Percentiles rank a stretch among this genome's conserved stretches.
phyloP scores from a whole-genome alignment of 306 rosid species.

The Rubus parviflorus region DNA sequence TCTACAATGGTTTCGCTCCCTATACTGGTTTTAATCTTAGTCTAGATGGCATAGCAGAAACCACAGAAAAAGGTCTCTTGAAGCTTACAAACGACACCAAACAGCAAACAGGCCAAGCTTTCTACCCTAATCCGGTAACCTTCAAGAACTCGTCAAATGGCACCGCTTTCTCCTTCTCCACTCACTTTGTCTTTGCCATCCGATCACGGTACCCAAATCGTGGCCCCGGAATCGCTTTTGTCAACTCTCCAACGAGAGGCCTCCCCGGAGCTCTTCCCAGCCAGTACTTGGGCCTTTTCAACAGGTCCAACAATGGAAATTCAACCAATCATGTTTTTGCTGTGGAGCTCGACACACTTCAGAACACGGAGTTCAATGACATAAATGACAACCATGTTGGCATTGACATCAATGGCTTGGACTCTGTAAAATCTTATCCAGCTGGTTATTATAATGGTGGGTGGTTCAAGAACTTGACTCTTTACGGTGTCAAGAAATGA shows the following conservation, averaged over 20 bases:
- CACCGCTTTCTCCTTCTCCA: slow-evolving; percentile 48
- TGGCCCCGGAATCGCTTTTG: slow-evolving; percentile 16
- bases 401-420: slow-evolving; percentile 53
- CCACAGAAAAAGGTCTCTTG: slow-evolving; percentile 49
- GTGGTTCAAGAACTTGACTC: slow-evolving; percentile 31
- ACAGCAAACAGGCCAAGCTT: slow-evolving; percentile 66
- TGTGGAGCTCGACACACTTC: slow-evolving; percentile 38
- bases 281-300: slow-evolving; percentile 10
- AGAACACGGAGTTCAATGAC: not conserved
- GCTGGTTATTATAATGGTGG: slow-evolving; percentile 41
- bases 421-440: slow-evolving; percentile 20
- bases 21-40: not conserved
- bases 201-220: slow-evolving; percentile 30
- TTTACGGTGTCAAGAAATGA: slow-evolving; percentile 45
- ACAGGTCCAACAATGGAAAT: not conserved
- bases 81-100: slow-evolving; percentile 51
- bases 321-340: slow-evolving; percentile 41
- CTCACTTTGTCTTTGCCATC: slow-evolving; percentile 61
- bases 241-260: not conserved
- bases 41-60: slow-evolving; percentile 49
- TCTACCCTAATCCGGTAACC: slow-evolving; percentile 39
- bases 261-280: not conserved
- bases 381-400: slow-evolving; percentile 47
- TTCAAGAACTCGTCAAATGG: slow-evolving; percentile 41
- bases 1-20: slow-evolving; percentile 47